A percentile compares a stretch with the other conserved stretches of the same genome.
These are phyloP conservation scores for Dactylis glomerata DNA, from an alignment of 176 grass and related monocot genomes.

Conservation along the genomic window DNA sequence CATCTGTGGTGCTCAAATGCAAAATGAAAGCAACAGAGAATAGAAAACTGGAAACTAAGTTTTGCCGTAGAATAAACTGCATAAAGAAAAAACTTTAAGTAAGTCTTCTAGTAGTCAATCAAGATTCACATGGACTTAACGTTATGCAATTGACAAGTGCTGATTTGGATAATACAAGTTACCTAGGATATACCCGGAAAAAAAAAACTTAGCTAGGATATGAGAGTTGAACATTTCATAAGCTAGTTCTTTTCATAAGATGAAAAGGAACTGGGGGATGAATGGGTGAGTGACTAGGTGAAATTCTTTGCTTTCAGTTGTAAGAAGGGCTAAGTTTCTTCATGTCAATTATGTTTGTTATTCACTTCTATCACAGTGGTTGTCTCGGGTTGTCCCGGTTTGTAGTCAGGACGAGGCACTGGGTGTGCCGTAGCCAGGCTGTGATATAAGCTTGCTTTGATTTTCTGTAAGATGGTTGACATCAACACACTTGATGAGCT, in stretches of 20 bases:
- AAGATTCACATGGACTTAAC: not conserved
- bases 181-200: not conserved
- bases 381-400: not conserved
- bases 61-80: not conserved
- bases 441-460: not conserved
- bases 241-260: not conserved
- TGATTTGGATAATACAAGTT: slow-evolving; percentile 9
- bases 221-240: not conserved
- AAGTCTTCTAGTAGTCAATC: not conserved
- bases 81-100: slow-evolving; percentile 9
- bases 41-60: not conserved
- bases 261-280: not conserved
- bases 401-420: not conserved
- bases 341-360: not conserved
- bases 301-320: not conserved
- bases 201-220: slow-evolving; percentile 3
- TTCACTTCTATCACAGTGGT: not conserved
- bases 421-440: not conserved
- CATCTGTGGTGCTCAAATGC: not conserved
- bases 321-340: not conserved
- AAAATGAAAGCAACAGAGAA: not conserved
- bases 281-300: not conserved
- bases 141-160: not conserved
- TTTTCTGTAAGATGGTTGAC: not conserved
- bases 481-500: not conserved